phyloP scores from a whole-genome alignment of 2,329 filamentous ascomycete genomes.

The Emergomyces orientalis region DNA sequence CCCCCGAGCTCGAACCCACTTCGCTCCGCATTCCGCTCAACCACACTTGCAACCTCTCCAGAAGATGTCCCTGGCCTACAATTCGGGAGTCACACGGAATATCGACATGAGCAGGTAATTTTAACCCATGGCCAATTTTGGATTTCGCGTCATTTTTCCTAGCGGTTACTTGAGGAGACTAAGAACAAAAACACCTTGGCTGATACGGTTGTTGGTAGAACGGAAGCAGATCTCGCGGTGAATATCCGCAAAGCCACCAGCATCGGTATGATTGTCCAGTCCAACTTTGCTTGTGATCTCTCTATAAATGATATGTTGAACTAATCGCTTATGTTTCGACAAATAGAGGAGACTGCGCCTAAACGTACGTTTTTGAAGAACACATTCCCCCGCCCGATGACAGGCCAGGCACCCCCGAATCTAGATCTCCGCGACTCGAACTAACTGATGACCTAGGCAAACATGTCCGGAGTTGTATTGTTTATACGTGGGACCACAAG shows the following conservation, averaged over 20 bases:
- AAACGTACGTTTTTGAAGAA: conserved; percentile 45
- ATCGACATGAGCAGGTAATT: conserved; percentile 55
- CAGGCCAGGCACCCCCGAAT: conserved; percentile 46
- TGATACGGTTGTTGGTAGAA: conserved; percentile 26
- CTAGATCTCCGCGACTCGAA: conserved; percentile 68
- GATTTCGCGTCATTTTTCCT: neutral
- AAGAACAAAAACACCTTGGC: neutral
- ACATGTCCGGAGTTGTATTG: conserved; percentile 95
- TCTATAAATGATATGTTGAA: neutral
- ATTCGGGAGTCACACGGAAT: conserved; percentile 35
- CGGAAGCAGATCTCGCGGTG: conserved; percentile 55
- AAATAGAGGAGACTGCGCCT: conserved; percentile 53
- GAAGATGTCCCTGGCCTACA: conserved; percentile 16
- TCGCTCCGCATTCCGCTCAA: neutral
- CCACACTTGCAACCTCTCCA: neutral
- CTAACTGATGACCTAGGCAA: conserved; percentile 47
- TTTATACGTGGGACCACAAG: conserved; percentile 99
- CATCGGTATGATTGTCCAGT: conserved; percentile 39
- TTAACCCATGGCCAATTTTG: conserved; percentile 8
- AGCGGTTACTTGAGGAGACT: neutral
- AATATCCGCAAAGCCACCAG: conserved; percentile 60
- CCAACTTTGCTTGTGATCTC: conserved; percentile 14
- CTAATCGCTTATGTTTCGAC: conserved; percentile 16
- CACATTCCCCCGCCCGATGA: conserved; percentile 7
- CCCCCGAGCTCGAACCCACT: neutral